Evolutionary conservation across 2,329 filamentous ascomycete genomes (phyloP).

Genomic region (Aspergillus sp.): DNA sequence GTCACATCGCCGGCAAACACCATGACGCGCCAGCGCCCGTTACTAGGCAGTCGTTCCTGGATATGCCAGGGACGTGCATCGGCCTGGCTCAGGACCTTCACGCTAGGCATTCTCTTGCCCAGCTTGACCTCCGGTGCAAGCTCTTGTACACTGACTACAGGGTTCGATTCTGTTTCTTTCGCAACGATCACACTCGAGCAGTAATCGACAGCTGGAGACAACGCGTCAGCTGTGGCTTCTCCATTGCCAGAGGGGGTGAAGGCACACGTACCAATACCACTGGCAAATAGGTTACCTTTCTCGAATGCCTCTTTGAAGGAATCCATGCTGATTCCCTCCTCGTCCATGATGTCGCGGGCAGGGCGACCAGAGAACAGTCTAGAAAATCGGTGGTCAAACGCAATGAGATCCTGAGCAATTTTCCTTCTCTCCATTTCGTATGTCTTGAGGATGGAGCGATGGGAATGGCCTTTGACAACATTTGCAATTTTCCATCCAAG

Average conservation of each 20-base stretch:
- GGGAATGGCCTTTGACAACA: slow-evolving; percentile 43
- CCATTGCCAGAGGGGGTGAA: background rate
- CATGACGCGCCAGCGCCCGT: slow-evolving; percentile 40
- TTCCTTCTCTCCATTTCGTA: slow-evolving; percentile 56
- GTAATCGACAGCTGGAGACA: slow-evolving; percentile 54
- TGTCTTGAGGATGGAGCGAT: slow-evolving; percentile 48
- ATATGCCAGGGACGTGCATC: slow-evolving; percentile 42
- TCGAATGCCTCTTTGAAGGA: slow-evolving; percentile 63
- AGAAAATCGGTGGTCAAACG: slow-evolving; percentile 59
- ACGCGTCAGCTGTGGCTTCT: background rate
- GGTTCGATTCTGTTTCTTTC: slow-evolving; percentile 45
- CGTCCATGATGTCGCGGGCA: slow-evolving; percentile 60
- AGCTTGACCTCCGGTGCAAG: slow-evolving; percentile 30
- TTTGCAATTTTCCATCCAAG: slow-evolving; percentile 58
- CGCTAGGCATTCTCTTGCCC: slow-evolving; percentile 35
- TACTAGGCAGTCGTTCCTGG: slow-evolving; percentile 35
- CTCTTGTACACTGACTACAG: slow-evolving; percentile 30
- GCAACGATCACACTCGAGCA: slow-evolving; percentile 56
- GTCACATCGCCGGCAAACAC: slow-evolving; percentile 63
- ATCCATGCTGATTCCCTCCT: slow-evolving; percentile 61
- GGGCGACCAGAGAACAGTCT: slow-evolving; percentile 58
- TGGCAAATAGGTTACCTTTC: slow-evolving; percentile 61
- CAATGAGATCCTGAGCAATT: slow-evolving; percentile 41
- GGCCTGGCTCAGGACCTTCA: slow-evolving; percentile 36
- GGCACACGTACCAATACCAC: slow-evolving; percentile 45